Conservation (phyloP, 768 basidiomycete species). For the Xerocomellus intermedius region DNA sequence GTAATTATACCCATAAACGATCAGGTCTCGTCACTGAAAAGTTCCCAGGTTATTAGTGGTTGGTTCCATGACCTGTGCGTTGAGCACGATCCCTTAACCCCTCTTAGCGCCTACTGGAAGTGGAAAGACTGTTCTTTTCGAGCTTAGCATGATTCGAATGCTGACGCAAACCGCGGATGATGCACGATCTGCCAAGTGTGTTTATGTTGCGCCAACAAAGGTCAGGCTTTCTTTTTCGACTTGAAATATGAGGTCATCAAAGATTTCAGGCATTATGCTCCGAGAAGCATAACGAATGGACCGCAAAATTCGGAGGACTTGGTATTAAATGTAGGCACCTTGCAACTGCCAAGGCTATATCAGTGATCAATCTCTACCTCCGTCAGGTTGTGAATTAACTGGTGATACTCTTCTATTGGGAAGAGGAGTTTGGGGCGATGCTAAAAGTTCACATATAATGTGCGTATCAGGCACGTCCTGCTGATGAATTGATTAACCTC, state of each 20-base stretch:
- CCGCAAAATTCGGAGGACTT: slow-evolving; percentile 68
- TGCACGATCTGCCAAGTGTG: slow-evolving; percentile 53
- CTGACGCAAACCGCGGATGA: slow-evolving; percentile 43
- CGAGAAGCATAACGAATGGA: slow-evolving; percentile 85
- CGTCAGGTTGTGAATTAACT: slow-evolving; percentile 81
- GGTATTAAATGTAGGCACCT: slow-evolving; percentile 66
- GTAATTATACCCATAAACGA: slow-evolving; percentile 34
- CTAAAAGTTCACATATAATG: slow-evolving; percentile 80
- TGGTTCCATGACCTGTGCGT: slow-evolving; percentile 11
- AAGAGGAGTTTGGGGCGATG: slow-evolving; percentile 66
- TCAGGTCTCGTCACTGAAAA: slow-evolving; percentile 9
- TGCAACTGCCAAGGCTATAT: background rate
- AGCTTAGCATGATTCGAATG: slow-evolving; percentile 82
- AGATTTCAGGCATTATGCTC: slow-evolving; percentile 73
- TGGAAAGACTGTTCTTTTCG: slow-evolving; percentile 95
- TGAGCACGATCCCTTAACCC: slow-evolving; percentile 3
- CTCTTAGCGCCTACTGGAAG: slow-evolving; percentile 87
- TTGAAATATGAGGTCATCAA: background rate
- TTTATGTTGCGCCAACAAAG: slow-evolving; percentile 95
- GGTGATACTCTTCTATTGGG: slow-evolving; percentile 81
- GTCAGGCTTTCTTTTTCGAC: slow-evolving; percentile 34
- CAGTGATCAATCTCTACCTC: background rate
- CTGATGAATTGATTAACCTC: slow-evolving; percentile 1
- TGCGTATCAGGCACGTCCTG: slow-evolving; percentile 32
- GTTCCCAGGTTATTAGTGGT: slow-evolving; percentile 70